Base-by-base conservation (phyloP, 306 rosid species). In the Pueraria montana region DNA sequence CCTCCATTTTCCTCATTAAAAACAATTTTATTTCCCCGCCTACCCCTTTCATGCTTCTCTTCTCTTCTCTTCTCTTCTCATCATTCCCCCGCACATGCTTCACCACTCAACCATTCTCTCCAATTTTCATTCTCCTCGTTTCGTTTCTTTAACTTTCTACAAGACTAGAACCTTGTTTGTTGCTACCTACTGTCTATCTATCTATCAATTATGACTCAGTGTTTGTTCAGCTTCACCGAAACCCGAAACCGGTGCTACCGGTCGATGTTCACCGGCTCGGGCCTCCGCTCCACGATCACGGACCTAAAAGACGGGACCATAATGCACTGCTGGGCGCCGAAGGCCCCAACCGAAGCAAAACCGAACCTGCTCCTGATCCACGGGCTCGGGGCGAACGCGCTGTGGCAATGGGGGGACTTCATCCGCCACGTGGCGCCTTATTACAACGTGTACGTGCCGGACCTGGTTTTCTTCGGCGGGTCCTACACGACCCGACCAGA, bases 241-340 rank as follows among this genome's bases (percentile, higher is more conserved):
- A 82, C 87, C 20, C 89, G 89, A 80, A 93, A 87, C 87, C 74
- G 90, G 64, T 87, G 89, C 82, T 86, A 87, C 76, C 86, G 88
- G 27, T 84, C 86, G 66, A 4, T 78, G 4, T 95, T 95, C 89
- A 7, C 70, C 20, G 84, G 85, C 12, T 85, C 87, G 67, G 98
- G 98, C 13, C 97, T 95, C 82, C 90, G 88, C 36, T 86, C 97
- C 23, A 74, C 89, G 21, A 53, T 67, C 36, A 90, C 90, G 2
- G 91, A 91, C 79, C 80, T 95, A 63, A 77, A 86, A 36, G 97
- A 93, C 24, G 97, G 95, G 38, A 93, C 97, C 38, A 14, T 82
- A 26, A 87, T 95, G 58, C 97, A 93, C 70, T 93, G 97, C 64
- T 95, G 97, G 98, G 90, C 87, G 17, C 98, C 98, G n/a, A 87